Percentiles rank a stretch among this genome's conserved stretches.
phyloP scores from a whole-genome alignment of 805 yeast genomes.

The Lachancea sp. region DNA sequence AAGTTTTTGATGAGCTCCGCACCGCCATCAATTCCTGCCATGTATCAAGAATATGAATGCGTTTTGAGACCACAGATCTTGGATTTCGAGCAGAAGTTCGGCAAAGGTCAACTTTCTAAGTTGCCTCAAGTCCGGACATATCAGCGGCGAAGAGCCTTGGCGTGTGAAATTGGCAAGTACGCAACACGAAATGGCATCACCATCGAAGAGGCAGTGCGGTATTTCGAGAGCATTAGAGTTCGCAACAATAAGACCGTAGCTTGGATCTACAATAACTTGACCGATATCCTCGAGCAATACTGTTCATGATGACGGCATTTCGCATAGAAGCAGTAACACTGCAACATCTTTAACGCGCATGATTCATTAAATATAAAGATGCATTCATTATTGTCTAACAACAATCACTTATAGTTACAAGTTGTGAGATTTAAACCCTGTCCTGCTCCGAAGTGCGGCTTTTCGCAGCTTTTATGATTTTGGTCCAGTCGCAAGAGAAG shows the following conservation, averaged over 20 bases:
- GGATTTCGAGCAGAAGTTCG: constrained; percentile 30
- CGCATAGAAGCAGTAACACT: not conserved
- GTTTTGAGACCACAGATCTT: constrained; percentile 32
- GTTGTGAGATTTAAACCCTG: constrained; percentile 2
- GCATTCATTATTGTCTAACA: constrained; percentile 2
- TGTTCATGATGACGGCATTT: not conserved
- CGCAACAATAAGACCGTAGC: constrained; percentile 33
- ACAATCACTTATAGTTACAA: not conserved
- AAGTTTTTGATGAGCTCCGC: constrained; percentile 30
- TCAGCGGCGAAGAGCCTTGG: constrained; percentile 34
- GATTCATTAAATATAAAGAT: not conserved
- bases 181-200: constrained; percentile 24
- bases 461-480: constrained; percentile 26
- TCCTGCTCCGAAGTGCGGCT: constrained; percentile 23
- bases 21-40: constrained; percentile 29
- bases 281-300: constrained; percentile 1
- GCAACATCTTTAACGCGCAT: not conserved
- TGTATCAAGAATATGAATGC: constrained; percentile 31
- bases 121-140: constrained; percentile 34
- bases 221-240: constrained; percentile 29
- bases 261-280: constrained; percentile 34
- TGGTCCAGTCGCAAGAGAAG: constrained; percentile 30
- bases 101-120: constrained; percentile 24
- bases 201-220: constrained; percentile 25
- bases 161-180: constrained; percentile 32